These are phyloP conservation scores for Colletotrichum acutatum DNA, from an alignment of 2,329 filamentous ascomycete species.

Conservation along the genomic window DNA sequence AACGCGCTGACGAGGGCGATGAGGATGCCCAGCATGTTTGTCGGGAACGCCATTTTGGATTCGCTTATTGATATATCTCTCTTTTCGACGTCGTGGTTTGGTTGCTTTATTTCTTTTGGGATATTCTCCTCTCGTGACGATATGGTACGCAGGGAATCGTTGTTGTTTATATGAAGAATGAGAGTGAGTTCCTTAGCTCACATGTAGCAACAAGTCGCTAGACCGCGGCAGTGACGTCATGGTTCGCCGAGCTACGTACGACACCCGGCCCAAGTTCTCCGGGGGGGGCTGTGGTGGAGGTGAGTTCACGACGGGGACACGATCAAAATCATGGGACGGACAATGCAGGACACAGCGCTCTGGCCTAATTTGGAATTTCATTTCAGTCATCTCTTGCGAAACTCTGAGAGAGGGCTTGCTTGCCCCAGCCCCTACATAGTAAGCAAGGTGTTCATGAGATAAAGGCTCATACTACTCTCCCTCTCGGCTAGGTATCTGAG, in stretches of 20 bases:
- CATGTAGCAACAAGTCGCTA: constrained; percentile 1
- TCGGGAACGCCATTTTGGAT: constrained; percentile 33
- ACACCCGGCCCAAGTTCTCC: neutral
- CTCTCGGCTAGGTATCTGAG: neutral
- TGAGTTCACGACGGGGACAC: neutral
- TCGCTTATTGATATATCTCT: neutral
- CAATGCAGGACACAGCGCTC: constrained; percentile 21
- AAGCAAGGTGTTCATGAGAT: neutral
- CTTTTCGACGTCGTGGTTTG: neutral
- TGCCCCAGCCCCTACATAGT: neutral
- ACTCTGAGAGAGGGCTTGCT: neutral
- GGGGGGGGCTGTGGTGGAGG: neutral
- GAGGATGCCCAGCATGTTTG: constrained; percentile 29
- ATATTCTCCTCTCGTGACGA: neutral
- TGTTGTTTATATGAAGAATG: neutral
- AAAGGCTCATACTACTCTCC: neutral
- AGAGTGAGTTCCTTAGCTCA: neutral
- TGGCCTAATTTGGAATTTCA: neutral
- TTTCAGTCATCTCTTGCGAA: neutral
- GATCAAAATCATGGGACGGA: constrained; percentile 12
- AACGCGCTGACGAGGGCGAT: constrained; percentile 39
- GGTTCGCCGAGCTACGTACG: neutral
- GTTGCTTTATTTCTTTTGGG: neutral
- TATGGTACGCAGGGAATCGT: too few species aligned
- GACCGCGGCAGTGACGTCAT: constrained; percentile 18